Evolutionary conservation across 441 rosid species (phyloP).

Genomic region (Arabidopsis hybrid): DNA sequence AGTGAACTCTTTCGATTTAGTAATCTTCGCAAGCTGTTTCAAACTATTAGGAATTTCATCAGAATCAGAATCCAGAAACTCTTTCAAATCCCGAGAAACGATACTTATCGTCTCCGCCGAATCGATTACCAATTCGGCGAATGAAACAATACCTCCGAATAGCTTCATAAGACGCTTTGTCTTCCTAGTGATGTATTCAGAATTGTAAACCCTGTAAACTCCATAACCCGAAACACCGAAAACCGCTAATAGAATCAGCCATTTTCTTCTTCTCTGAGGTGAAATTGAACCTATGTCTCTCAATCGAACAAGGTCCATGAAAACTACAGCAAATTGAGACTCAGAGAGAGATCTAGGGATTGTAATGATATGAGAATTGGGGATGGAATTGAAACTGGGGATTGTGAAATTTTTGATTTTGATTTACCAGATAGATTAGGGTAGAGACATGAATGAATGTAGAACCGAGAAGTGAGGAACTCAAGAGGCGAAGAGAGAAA

Average conservation of each 20-base stretch:
- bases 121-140: slow-evolving; percentile 66
- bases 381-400: not conserved
- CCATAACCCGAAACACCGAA: slow-evolving; percentile 70
- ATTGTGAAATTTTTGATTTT: not conserved
- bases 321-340: not conserved
- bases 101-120: slow-evolving; percentile 65
- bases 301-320: slow-evolving; percentile 59
- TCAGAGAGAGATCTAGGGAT: slow-evolving; percentile 3
- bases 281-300: slow-evolving; percentile 45
- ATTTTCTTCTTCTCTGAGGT: slow-evolving; percentile 53
- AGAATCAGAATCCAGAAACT: slow-evolving; percentile 75
- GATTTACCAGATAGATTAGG: not conserved
- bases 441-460: not conserved
- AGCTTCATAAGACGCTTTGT: slow-evolving; percentile 60
- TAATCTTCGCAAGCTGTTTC: slow-evolving; percentile 81
- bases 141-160: slow-evolving; percentile 58
- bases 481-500: not conserved
- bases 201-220: slow-evolving; percentile 61
- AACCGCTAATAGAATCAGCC: slow-evolving; percentile 57
- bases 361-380: not conserved
- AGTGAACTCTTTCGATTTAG: slow-evolving; percentile 64
- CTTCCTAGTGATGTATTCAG: slow-evolving; percentile 47
- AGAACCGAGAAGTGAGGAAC: slow-evolving; percentile 10
- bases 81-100: slow-evolving; percentile 74
- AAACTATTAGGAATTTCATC: slow-evolving; percentile 84